A percentile compares a stretch with the other conserved stretches of the same genome.
These are phyloP conservation scores for Paramecium sonneborni DNA, from an alignment of 73 alveolate genomes.

Conservation along the genomic window DNA sequence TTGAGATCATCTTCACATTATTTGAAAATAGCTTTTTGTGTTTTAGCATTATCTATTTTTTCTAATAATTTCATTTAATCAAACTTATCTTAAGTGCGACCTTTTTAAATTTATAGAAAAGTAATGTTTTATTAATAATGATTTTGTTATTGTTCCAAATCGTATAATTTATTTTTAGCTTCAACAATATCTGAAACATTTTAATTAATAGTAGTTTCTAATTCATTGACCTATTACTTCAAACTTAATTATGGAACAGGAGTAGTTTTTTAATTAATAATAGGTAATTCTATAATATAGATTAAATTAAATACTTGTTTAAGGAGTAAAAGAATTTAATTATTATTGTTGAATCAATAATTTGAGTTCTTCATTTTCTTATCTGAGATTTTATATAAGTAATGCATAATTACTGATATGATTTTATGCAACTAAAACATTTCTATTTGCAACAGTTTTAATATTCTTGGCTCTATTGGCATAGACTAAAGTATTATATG, in stretches of 20 bases:
- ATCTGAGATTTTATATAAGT: constrained; percentile 87
- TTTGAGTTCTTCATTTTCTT: constrained; percentile 74
- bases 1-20: not conserved
- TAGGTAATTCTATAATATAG: not conserved
- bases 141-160: not conserved
- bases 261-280: not conserved
- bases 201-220: constrained; percentile 8
- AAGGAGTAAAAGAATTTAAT: not conserved
- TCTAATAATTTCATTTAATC: constrained; percentile 41
- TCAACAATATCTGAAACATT: constrained; percentile 6
- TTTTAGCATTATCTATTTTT: constrained; percentile 52
- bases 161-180: constrained; percentile 34
- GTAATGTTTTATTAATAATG: constrained; percentile 4
- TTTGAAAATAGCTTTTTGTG: constrained; percentile 1
- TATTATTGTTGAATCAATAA: constrained; percentile 4
- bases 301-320: not conserved
- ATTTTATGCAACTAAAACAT: constrained; percentile 93
- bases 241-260: not conserved
- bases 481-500: constrained; percentile 99
- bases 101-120: not conserved
- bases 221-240: not conserved
- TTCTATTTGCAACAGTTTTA: constrained; percentile 91
- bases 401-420: constrained; percentile 97
- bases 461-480: constrained; percentile 99
- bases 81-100: not conserved